Evolutionary conservation across 768 basidiomycete species (phyloP), one percentile per base, ranked within the genome.

Genomic region (Rhodotorula paludigena): DNA sequence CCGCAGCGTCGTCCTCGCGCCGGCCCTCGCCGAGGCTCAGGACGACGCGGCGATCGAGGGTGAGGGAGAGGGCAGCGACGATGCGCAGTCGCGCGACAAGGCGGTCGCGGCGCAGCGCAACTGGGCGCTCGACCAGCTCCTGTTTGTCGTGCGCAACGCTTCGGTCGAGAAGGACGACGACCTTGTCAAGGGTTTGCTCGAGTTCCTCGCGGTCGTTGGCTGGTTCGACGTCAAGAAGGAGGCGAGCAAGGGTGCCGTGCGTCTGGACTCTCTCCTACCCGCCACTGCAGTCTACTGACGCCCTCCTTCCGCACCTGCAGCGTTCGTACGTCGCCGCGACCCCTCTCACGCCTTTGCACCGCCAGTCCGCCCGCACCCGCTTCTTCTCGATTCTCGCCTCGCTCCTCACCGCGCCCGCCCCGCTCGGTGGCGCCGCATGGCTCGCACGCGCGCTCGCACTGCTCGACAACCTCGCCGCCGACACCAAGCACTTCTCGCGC

Each of bases 121-220:
- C 35, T 99, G 94, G 94, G 85, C 90, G 39, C 82, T 89, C 56
- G 92, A 96, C 54, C 94, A 98, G 78, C 81, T 96, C 28, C 81
- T 84, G 8, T 84, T 96, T 38, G 81, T 93, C 70, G 86, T 87
- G 48, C 92, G 91, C 75, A 49, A 58, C 30, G 65, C 57, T 4
- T 28, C 28, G 3, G 61, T 68, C n/a, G 58, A 87, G 8, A 92
- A 89, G 76, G 82, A 83, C 49, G 92, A 94, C 76, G 82, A 81
- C 42, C 92, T 90, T 86, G 81, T 93, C 28, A 81, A 83, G 62
- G 80, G 81, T 18, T 80, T 92, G 60, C 81, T 98, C 35, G 85
- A 93, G 67, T 96, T 91, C 84, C 81, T 96, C 49, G 78, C 84
- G 67, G 83, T 91, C 12, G 83, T 96, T 67, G 92, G 91, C 0